Evolutionary conservation across 1,284 basidiomycete genomes (phyloP).

Genomic region (Cutaneotrichosporon dermatis): DNA sequence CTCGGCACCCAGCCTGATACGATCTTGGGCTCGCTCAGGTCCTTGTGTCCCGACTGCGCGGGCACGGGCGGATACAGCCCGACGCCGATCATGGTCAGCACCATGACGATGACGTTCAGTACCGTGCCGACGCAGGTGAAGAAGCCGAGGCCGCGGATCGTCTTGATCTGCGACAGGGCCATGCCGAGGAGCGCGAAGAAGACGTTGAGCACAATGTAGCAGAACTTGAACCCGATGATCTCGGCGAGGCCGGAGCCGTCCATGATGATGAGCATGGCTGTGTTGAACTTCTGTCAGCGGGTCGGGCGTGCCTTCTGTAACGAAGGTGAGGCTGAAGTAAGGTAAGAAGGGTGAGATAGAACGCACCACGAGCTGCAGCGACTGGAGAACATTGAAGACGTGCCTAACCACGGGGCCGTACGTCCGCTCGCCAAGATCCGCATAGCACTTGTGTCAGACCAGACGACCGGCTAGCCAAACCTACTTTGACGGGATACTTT

Average conservation of each 20-base stretch:
- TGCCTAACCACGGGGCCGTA: conserved; percentile 10
- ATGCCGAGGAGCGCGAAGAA: conserved; percentile 10
- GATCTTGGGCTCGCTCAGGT: conserved; percentile 50
- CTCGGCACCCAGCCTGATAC: conserved; percentile 51
- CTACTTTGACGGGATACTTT: conserved; percentile 12
- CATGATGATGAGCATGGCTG: conserved; percentile 12
- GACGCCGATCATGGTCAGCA: conserved; percentile 10
- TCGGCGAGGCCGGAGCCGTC: conserved; percentile 6
- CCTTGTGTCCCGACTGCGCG: conserved; percentile 46
- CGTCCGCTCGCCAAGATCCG: conserved; percentile 20
- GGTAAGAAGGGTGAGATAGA: no score
- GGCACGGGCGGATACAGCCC: conserved; percentile 46
- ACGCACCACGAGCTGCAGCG: conserved; percentile 13
- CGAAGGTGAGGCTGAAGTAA: not conserved
- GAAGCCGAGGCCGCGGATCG: conserved; percentile 12
- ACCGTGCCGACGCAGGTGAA: conserved; percentile 13
- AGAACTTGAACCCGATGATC: conserved; percentile 15
- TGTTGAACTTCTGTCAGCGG: conserved; percentile 12
- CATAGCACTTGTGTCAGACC: conserved; percentile 8
- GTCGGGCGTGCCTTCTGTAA: not conserved
- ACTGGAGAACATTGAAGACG: conserved; percentile 15
- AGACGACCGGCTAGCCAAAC: no score
- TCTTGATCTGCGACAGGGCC: conserved; percentile 13
- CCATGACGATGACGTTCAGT: conserved; percentile 11
- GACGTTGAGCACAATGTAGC: conserved; percentile 11